Percentiles rank a stretch among this genome's conserved stretches.
These are phyloP conservation scores for Neoboletus subvelutipes DNA, from an alignment of 768 basidiomycete species.

Conservation along the genomic window DNA sequence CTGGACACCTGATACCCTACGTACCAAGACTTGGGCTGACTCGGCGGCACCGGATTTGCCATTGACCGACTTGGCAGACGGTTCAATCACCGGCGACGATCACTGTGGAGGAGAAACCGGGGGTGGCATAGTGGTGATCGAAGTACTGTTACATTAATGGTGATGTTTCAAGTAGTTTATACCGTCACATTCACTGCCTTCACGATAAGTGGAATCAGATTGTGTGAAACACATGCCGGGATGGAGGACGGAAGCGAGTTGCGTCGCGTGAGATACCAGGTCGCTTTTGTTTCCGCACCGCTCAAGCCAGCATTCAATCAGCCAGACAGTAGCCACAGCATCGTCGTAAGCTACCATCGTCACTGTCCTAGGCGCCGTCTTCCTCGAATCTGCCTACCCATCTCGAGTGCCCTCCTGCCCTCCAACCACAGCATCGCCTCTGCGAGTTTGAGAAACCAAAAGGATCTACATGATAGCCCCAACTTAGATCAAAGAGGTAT, in stretches of 20 bases:
- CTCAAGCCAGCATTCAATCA: neutral
- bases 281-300: neutral
- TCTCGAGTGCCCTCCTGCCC: slow-evolving; percentile 66
- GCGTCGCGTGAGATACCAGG: neutral
- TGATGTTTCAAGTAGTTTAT: no score
- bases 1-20: no score
- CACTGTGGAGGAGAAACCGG: no score
- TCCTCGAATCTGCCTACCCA: slow-evolving; percentile 64
- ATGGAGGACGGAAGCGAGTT: neutral
- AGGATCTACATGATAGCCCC: neutral
- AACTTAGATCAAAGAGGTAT: neutral
- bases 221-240: neutral
- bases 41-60: no score
- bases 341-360: neutral
- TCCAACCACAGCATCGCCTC: slow-evolving; percentile 89
- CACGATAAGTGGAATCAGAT: neutral
- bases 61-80: no score
- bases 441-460: slow-evolving; percentile 27
- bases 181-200: neutral
- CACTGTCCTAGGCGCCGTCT: slow-evolving; percentile 18
- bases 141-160: no score
- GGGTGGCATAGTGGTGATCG: no score
- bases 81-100: no score
- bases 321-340: neutral
- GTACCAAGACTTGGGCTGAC: no score